phyloP scores from a whole-genome alignment of 2,329 filamentous ascomycete genomes.

The Xylariaceae sp. region DNA sequence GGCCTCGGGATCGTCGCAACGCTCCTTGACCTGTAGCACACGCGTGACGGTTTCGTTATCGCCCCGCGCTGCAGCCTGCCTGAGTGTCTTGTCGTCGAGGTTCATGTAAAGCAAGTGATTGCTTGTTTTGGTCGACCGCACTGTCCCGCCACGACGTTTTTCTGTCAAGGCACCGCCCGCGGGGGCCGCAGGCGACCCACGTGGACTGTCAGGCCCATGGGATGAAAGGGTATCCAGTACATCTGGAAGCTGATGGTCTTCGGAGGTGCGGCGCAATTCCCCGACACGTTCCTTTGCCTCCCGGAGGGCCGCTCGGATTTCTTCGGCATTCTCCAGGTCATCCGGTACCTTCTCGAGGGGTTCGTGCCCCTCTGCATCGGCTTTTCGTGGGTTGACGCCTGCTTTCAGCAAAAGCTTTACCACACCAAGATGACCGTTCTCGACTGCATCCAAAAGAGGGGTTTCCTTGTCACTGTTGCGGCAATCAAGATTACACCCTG shows the following conservation, averaged over 20 bases:
- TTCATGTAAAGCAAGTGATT: constrained; percentile 60
- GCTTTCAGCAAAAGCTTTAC: constrained; percentile 78
- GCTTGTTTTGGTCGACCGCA: constrained; percentile 58
- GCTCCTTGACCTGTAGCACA: constrained; percentile 56
- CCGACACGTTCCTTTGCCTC: constrained; percentile 53
- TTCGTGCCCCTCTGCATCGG: constrained; percentile 88
- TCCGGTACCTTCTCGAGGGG: constrained; percentile 77
- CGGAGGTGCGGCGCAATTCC: constrained; percentile 50
- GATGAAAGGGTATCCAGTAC: constrained; percentile 45
- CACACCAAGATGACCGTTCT: constrained; percentile 87
- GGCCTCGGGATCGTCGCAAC: constrained; percentile 70
- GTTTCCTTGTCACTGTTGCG: constrained; percentile 81
- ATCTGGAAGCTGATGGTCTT: constrained; percentile 50
- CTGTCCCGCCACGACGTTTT: constrained; percentile 48
- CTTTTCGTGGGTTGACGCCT: constrained; percentile 84
- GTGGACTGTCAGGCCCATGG: constrained; percentile 53
- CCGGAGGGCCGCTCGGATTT: constrained; percentile 66
- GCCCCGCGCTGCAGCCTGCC: constrained; percentile 54
- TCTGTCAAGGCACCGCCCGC: constrained; percentile 30
- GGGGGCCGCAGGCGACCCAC: constrained; percentile 47
- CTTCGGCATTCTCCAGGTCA: constrained; percentile 70
- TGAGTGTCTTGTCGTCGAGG: constrained; percentile 55
- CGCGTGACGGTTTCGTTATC: constrained; percentile 58
- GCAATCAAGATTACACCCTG: constrained; percentile 78
- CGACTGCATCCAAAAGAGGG: constrained; percentile 89